phyloP scores from a whole-genome alignment of 2,329 filamentous ascomycete genomes.

The Paecilomyces sp. region DNA sequence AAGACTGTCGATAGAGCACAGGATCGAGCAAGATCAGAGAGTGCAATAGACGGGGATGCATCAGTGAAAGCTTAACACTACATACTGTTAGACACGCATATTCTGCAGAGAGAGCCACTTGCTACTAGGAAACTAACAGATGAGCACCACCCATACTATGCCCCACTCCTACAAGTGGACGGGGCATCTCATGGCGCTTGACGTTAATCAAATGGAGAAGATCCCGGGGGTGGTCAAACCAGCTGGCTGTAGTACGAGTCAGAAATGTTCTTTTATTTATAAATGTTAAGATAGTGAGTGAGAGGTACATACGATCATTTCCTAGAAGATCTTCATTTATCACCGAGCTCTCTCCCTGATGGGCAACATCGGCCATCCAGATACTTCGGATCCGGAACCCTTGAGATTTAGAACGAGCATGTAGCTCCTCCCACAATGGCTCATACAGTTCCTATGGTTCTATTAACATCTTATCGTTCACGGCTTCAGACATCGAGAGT shows the following conservation, averaged over 20 bases:
- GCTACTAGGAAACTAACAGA: slow-evolving; percentile 37
- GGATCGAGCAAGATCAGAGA: slow-evolving; percentile 77
- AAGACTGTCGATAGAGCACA: slow-evolving; percentile 56
- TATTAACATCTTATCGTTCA: slow-evolving; percentile 5
- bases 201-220: slow-evolving; percentile 77
- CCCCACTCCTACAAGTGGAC: slow-evolving; percentile 74
- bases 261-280: slow-evolving; percentile 4
- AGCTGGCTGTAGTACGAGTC: slow-evolving; percentile 53
- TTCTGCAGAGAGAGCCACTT: not conserved
- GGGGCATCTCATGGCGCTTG: slow-evolving; percentile 71
- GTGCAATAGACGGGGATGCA: slow-evolving; percentile 74
- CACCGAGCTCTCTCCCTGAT: slow-evolving; percentile 72
- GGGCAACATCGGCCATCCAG: slow-evolving; percentile 84
- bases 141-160: slow-evolving; percentile 82
- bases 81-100: slow-evolving; percentile 1
- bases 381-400: slow-evolving; percentile 70
- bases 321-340: slow-evolving; percentile 71
- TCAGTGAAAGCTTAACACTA: slow-evolving; percentile 58
- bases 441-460: slow-evolving; percentile 73
- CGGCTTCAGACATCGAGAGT: not conserved
- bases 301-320: slow-evolving; percentile 63
- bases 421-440: slow-evolving; percentile 79
- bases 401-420: slow-evolving; percentile 48
- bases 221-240: slow-evolving; percentile 80
- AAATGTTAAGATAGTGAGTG: not conserved